phyloP scores from a whole-genome alignment of 2,329 filamentous ascomycete species.

The Tolypocladium tundrense region DNA sequence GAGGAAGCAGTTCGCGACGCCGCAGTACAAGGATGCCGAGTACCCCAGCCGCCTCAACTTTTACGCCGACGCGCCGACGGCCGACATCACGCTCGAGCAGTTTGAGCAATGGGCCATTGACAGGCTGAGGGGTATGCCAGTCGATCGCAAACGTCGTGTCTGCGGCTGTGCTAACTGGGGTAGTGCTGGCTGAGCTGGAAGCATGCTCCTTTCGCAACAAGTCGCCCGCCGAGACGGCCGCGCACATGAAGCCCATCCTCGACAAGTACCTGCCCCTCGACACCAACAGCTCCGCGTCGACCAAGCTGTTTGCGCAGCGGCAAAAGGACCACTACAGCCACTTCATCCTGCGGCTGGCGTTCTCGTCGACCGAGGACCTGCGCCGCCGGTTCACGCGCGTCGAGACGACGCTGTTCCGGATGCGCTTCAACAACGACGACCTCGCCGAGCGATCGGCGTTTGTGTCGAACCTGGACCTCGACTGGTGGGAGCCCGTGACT shows the following conservation, averaged over 20 bases:
- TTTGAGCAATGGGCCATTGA: conserved; percentile 99
- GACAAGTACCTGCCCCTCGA: conserved; percentile 79
- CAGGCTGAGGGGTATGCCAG: conserved; percentile 59
- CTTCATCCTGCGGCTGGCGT: conserved; percentile 90
- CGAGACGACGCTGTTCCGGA: conserved; percentile 80
- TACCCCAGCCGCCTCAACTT: conserved; percentile 89
- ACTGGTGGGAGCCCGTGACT: conserved; percentile 82
- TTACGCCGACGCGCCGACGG: conserved; percentile 77
- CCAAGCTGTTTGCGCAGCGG: conserved; percentile 58
- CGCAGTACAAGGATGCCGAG: conserved; percentile 63
- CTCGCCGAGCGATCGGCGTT: conserved; percentile 63
- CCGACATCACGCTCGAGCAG: conserved; percentile 90
- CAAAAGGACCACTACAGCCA: conserved; percentile 97
- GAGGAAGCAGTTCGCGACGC: conserved; percentile 76
- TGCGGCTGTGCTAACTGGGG: background rate
- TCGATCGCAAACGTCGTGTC: too few species aligned
- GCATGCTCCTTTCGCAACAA: conserved; percentile 93
- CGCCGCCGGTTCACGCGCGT: conserved; percentile 76
- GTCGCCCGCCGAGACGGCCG: conserved; percentile 66
- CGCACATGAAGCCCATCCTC: conserved; percentile 76
- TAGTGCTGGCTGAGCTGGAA: conserved; percentile 81
- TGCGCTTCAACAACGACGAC: conserved; percentile 73
- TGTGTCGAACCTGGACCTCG: conserved; percentile 63
- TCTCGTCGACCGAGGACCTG: conserved; percentile 83
- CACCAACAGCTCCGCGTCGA: conserved; percentile 56